Base-by-base conservation (phyloP, 2,329 filamentous ascomycete genomes). In the Thelonectria blattea region DNA sequence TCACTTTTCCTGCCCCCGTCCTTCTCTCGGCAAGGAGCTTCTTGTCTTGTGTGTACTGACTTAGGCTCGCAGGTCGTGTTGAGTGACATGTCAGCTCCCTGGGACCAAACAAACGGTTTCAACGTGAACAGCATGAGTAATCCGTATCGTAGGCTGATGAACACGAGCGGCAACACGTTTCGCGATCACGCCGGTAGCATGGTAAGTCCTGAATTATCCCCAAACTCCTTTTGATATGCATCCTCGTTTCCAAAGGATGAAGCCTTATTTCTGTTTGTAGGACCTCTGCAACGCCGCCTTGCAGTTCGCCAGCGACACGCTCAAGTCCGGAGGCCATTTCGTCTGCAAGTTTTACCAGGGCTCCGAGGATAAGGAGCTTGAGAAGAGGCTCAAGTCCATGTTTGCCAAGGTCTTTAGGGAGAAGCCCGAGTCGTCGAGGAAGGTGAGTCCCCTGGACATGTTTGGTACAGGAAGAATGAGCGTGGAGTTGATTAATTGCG, bases 1-100 rank as follows among this genome's bases (percentile, higher is more conserved):
- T 78, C 37, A 6, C 41, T 49, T 34, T 18, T 8, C 20, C 27
- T 22, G 12, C 18, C n/a, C 12, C 8, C 14, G 2, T 5, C 14
- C 7, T 22, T 18, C 10, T 3, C 9, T 34, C 15, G 8, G 9
- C 4, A 32, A 30, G 5, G 27, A 30, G 27, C 27, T 7, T 45
- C 18, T 22, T 17, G n/a, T 9, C 45, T 34, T 30, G 6, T 9
- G 20, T 39, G 8, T n/a, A 9, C 68, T 73, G 54, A 74, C 54
- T 2, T 14, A 3, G 12, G 34, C 3, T 22, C 39, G 18, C 64
- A 87, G 84, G 87, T 99, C 73, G 92, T 99, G 74, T 82, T 99
- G 74, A 97, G 92, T 87, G 95, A 99, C 85, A 99, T 99, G 95
- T 99, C 89, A 87, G 94, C 85, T 84, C 93, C 95, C 90, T 97